Evolutionary conservation across 306 rosid species (phyloP).

Genomic region (Rosa lucieae): DNA sequence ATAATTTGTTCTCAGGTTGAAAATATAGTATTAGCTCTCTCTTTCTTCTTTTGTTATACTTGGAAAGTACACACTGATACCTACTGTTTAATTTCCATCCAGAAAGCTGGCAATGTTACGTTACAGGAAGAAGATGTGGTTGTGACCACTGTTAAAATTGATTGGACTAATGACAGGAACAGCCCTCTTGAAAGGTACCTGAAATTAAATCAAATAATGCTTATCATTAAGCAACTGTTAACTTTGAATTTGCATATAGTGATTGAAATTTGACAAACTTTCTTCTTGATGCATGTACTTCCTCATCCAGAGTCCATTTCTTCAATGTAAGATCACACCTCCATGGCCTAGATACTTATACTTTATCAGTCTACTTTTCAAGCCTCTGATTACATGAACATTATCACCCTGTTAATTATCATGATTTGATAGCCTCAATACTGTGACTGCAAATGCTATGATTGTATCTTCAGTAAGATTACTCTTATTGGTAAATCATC

Average conservation of each 20-base stretch:
- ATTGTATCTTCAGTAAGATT: neutral
- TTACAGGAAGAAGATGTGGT: conserved; percentile 77
- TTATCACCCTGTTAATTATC: neutral
- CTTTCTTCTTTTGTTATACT: neutral
- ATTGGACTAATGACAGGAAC: conserved; percentile 75
- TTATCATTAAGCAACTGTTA: conserved; percentile 10
- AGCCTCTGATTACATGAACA: neutral
- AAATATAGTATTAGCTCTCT: neutral
- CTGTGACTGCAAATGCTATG: conserved; percentile 17
- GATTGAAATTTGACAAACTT: conserved; percentile 22
- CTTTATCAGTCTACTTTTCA: conserved; percentile 7
- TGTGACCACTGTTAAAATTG: conserved; percentile 74
- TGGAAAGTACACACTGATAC: neutral
- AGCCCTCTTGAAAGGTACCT: conserved; percentile 84
- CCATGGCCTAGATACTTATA: neutral
- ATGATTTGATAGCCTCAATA: conserved; percentile 1
- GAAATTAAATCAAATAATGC: conserved; percentile 12
- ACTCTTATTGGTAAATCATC: neutral
- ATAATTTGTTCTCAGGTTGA: conserved; percentile 92
- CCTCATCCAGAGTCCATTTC: conserved; percentile 63
- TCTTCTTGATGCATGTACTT: conserved; percentile 40
- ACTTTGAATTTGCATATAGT: conserved; percentile 10
- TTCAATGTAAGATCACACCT: conserved; percentile 62
- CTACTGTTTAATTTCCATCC: conserved; percentile 17
- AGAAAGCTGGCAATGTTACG: conserved; percentile 63